Evolutionary conservation across 2,329 filamentous ascomycete genomes (phyloP).

Genomic region (Huntiella decipiens): DNA sequence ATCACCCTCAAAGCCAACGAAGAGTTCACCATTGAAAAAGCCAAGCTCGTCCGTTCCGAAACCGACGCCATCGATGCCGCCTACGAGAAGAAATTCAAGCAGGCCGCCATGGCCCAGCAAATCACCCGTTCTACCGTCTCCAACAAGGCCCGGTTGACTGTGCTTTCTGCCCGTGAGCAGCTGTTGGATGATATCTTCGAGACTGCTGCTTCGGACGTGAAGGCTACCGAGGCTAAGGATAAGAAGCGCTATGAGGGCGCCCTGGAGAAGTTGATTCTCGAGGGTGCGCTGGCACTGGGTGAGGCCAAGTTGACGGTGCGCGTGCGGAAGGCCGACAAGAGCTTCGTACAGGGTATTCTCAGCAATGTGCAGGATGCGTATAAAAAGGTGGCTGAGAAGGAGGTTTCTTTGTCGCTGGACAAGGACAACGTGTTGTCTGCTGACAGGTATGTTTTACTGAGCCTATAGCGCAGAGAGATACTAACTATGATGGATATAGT

Average conservation of each 20-base stretch:
- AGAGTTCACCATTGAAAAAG: conserved; percentile 98
- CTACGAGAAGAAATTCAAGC: conserved; percentile 99
- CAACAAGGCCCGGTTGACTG: conserved; percentile 86
- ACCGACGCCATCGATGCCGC: conserved; percentile 76
- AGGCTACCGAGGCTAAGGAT: conserved; percentile 39
- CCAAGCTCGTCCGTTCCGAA: conserved; percentile 92
- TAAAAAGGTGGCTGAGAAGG: conserved; percentile 56
- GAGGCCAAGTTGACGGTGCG: conserved; percentile 61
- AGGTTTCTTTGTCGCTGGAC: conserved; percentile 52
- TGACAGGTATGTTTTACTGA: conserved; percentile 47
- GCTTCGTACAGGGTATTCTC: conserved; percentile 57
- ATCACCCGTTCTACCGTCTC: conserved; percentile 90
- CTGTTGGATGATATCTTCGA: conserved; percentile 83
- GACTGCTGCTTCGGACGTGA: conserved; percentile 53
- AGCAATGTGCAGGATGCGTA: conserved; percentile 63
- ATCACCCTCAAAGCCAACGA: conserved; percentile 98
- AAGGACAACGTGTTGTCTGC: conserved; percentile 64
- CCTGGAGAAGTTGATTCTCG: conserved; percentile 65
- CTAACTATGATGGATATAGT: conserved; percentile 28
- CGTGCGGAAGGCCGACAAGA: conserved; percentile 62
- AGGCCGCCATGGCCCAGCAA: conserved; percentile 95
- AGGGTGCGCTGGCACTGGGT: conserved; percentile 74
- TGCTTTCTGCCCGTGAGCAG: conserved; percentile 74
- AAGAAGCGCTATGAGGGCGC: conserved; percentile 55
- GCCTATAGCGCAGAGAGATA: neutral